A percentile compares a stretch with the other conserved stretches of the same genome.
phyloP scores from a whole-genome alignment of 257 asterid species.

The Solanum ossicruentum region DNA sequence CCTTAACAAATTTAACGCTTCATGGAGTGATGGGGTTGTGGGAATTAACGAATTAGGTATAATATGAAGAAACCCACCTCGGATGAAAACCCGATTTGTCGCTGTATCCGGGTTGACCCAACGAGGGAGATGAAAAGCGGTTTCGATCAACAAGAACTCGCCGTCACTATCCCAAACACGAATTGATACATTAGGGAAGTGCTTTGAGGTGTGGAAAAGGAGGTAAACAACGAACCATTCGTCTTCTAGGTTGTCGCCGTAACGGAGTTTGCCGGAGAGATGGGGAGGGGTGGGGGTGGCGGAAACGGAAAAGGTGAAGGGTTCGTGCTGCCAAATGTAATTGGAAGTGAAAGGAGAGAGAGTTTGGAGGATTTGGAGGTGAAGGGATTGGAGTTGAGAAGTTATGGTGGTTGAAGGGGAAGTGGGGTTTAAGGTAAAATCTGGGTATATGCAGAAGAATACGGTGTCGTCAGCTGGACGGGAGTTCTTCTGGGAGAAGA shows the following conservation, averaged over 20 bases:
- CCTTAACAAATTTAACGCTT: conserved; percentile 30
- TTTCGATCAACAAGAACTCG: conserved; percentile 63
- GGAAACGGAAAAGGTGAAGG: conserved; percentile 41
- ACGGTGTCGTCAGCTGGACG: conserved; percentile 69
- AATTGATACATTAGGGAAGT: conserved; percentile 46
- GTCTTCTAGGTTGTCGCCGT: conserved; percentile 80
- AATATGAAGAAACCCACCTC: conserved; percentile 49
- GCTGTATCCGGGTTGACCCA: conserved; percentile 84
- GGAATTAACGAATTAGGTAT: conserved; percentile 38
- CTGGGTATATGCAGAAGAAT: conserved; percentile 61
- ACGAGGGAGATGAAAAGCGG: conserved; percentile 78
- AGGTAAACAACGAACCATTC: conserved; percentile 92
- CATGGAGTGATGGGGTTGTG: conserved; percentile 28
- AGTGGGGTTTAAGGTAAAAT: conserved; percentile 22
- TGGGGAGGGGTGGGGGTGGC: conserved; percentile 33
- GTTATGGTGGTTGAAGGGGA: conserved; percentile 8
- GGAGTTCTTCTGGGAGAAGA: conserved; percentile 35
- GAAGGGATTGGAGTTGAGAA: conserved; percentile 51
- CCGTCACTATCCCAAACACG: conserved; percentile 79
- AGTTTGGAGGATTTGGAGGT: conserved; percentile 50
- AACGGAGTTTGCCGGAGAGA: conserved; percentile 76
- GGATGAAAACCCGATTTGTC: conserved; percentile 66
- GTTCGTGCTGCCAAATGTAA: conserved; percentile 83
- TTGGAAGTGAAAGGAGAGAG: conserved; percentile 27
- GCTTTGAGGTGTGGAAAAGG: conserved; percentile 46